phyloP scores from a whole-genome alignment of 2,329 filamentous ascomycete species.

The Bipolaris cookei region DNA sequence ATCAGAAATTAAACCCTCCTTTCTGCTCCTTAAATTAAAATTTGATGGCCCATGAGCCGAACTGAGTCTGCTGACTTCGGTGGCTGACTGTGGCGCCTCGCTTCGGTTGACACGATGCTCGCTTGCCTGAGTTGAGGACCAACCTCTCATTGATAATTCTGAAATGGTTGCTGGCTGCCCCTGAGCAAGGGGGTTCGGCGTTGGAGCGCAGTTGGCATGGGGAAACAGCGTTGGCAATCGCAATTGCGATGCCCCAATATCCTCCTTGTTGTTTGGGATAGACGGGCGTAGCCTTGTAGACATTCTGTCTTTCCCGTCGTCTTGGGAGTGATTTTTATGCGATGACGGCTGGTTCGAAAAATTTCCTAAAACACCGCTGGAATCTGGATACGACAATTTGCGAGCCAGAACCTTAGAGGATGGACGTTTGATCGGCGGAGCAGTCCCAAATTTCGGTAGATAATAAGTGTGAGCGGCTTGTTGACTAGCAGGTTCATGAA shows the following conservation, averaged over 20 bases:
- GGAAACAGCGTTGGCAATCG: conserved; percentile 19
- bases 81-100: conserved; percentile 3
- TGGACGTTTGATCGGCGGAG: conserved; percentile 24
- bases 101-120: conserved; percentile 17
- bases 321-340: conserved; percentile 5
- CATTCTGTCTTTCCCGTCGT: conserved; percentile 6
- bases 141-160: conserved; percentile 34
- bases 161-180: conserved; percentile 18
- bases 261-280: conserved; percentile 28
- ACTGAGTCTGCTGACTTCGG: conserved; percentile 19
- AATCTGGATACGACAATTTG: conserved; percentile 32
- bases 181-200: conserved; percentile 29
- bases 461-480: conserved; percentile 16
- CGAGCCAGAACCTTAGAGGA: conserved; percentile 35
- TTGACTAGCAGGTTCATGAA: conserved; percentile 4
- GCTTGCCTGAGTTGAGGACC: conserved; percentile 25
- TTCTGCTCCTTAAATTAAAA: conserved; percentile 31
- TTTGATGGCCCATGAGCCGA: conserved; percentile 26
- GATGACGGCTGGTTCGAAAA: conserved; percentile 18
- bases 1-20: conserved; percentile 29
- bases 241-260: conserved; percentile 16
- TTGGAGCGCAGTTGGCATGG: conserved; percentile 22
- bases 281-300: conserved; percentile 14
- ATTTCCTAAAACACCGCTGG: conserved; percentile 20
- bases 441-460: conserved; percentile 24